Evolutionary conservation across 495 filamentous ascomycete species (phyloP), one percentile per base, ranked within the genome.

Genomic region (Collariella sp.): DNA sequence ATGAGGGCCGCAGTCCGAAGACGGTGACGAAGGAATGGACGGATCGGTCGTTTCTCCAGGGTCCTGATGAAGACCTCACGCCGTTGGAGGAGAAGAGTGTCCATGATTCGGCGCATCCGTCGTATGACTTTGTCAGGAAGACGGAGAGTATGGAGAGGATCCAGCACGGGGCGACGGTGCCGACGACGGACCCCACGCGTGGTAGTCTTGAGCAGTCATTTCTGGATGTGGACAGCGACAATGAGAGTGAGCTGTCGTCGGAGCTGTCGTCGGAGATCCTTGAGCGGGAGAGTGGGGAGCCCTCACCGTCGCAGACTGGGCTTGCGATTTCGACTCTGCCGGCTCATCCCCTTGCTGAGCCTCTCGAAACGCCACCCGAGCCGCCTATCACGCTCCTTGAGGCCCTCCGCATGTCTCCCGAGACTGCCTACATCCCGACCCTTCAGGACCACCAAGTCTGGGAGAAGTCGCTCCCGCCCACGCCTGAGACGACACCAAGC

Each of bases 301-400:
- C 62, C 46, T 57, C 64, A 1, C 61, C 64, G 39, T 50, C 63
- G 34, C 62, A 67, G 42, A 68, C 68, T 70, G 65, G 69, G 56
- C 58, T 74, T 56, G 66, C 79, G 64, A 53, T 76, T 63, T 58
- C 72, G 29, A 72, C 75, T 22, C 64, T 82, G 36, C 80, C 83
- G 1, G 73, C 72, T 23, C 84, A 88, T 66, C 85, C 87, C 10
- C 73, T 88, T 23, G 77, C 76, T 2, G 67, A 63, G 5, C 31
- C 62, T 7, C 49, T 55, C 47, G 36, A 63, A 5, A 81, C 86
- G 50, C 84, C 88, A 15, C 86, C 86, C 13, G 90, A 87, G 18
- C 88, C 89, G 49, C 86, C 88, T 3, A 81, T 89, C 66, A 90
- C 87, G 0, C 74, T 85, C 11, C 77, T 82, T 43, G 78, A 87